These are phyloP conservation scores for Colletotrichum tamarilloi DNA, from an alignment of 2,329 filamentous ascomycete species.

Conservation along the genomic window DNA sequence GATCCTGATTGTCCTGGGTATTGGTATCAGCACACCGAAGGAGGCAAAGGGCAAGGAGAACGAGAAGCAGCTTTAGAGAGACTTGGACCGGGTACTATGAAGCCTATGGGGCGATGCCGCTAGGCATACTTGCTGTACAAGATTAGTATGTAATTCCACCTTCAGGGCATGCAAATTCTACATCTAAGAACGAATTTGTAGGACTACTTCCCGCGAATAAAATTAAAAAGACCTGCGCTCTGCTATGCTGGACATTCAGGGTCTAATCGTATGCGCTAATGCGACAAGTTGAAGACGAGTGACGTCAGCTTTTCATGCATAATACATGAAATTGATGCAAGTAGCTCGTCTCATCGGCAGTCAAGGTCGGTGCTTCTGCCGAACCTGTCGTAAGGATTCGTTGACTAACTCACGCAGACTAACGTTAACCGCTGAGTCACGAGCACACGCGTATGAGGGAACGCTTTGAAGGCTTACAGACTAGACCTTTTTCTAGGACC, in stretches of 20 bases:
- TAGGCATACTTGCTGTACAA: too few species aligned
- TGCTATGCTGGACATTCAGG: too few species aligned
- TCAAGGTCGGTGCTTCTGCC: neutral
- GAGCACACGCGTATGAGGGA: too few species aligned
- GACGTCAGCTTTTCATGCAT: neutral
- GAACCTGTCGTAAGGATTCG: neutral
- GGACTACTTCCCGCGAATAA: neutral
- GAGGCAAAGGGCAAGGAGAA: neutral
- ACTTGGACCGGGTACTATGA: neutral
- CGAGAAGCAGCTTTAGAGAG: neutral
- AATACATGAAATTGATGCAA: neutral
- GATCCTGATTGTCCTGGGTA: constrained; percentile 43
- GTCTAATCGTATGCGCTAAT: neutral
- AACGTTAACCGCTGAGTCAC: neutral
- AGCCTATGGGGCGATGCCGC: neutral
- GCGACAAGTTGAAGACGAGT: neutral
- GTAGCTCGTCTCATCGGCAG: neutral
- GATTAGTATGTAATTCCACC: too few species aligned
- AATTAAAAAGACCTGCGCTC: neutral
- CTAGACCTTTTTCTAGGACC: too few species aligned
- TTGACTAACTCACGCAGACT: neutral
- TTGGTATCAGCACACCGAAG: constrained; percentile 39
- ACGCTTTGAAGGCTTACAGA: neutral
- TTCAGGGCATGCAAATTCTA: neutral
- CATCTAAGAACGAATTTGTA: neutral